A percentile compares a stretch with the other conserved stretches of the same genome.
Conservation (phyloP, 2,329 filamentous ascomycete species). For the Aspergillus amoenus region DNA sequence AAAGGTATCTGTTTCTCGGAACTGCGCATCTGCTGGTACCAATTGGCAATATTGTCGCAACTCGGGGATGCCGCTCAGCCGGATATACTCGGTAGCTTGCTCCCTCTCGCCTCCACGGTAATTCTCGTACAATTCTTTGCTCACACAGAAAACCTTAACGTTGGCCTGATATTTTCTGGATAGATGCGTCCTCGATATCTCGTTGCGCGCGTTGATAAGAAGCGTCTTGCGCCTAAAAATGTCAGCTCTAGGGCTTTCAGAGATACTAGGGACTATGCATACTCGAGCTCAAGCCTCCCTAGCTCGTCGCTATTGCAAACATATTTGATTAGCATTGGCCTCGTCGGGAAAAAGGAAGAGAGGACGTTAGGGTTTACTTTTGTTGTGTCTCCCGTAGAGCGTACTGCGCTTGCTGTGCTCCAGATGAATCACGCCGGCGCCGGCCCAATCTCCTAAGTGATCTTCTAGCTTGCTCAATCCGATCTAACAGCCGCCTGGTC, state of each 20-base stretch:
- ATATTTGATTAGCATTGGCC: not conserved
- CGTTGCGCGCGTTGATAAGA: constrained; percentile 12
- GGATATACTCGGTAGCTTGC: constrained; percentile 12
- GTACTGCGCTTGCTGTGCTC: not conserved
- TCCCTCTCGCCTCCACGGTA: constrained; percentile 2
- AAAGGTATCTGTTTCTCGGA: constrained; percentile 11
- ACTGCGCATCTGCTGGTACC: constrained; percentile 20
- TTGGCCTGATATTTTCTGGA: not conserved
- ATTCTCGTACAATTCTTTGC: constrained; percentile 18
- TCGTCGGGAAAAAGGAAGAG: not conserved
- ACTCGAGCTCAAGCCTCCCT: not conserved
- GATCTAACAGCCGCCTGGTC: not conserved
- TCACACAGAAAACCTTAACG: constrained; percentile 21
- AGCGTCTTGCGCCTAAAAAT: not conserved
- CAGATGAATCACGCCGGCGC: not conserved
- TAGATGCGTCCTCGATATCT: not conserved
- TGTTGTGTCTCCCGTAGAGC: not conserved
- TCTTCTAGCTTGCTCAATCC: not conserved
- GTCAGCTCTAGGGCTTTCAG: not conserved
- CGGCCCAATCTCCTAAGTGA: not conserved
- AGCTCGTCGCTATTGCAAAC: not conserved
- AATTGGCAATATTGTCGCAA: constrained; percentile 23
- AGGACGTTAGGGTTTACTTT: not conserved
- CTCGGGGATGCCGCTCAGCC: constrained; percentile 21
- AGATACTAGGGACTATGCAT: not conserved